Conservation (phyloP, 495 filamentous ascomycete genomes). For the Penicillium fimorum region DNA sequence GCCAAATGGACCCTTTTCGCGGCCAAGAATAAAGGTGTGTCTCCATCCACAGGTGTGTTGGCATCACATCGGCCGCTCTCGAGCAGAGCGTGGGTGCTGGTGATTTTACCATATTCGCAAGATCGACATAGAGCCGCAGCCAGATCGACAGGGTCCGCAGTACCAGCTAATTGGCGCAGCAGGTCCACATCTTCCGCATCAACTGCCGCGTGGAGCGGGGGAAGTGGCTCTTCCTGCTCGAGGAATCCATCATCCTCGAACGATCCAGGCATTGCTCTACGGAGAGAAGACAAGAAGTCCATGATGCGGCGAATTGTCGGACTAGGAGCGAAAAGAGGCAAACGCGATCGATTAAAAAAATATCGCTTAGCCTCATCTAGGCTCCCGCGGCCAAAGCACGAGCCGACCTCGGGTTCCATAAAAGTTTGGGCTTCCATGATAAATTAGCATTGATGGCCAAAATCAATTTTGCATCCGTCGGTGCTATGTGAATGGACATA, state of each 20-base stretch:
- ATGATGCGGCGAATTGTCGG: background rate
- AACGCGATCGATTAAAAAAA: background rate
- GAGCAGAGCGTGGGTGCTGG: background rate
- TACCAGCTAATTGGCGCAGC: slow-evolving; percentile 2
- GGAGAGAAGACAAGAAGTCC: slow-evolving; percentile 1
- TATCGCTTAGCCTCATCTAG: background rate
- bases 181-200: slow-evolving; percentile 5
- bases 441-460: no score
- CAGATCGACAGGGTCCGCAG: slow-evolving; percentile 5
- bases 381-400: background rate
- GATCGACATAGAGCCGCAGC: slow-evolving; percentile 6
- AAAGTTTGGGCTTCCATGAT: no score
- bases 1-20: background rate
- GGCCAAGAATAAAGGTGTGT: slow-evolving; percentile 10
- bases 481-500: background rate
- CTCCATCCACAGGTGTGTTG: slow-evolving; percentile 2
- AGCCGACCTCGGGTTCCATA: no score
- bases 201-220: slow-evolving; percentile 7
- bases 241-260: background rate
- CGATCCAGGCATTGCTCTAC: background rate
- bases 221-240: background rate
- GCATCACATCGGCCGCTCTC: slow-evolving; percentile 10
- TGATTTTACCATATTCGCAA: slow-evolving; percentile 3
- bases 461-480: no score
- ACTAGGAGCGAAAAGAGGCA: background rate